phyloP scores from a whole-genome alignment of 75 land plant genomes.

The Larix kaempferi region DNA sequence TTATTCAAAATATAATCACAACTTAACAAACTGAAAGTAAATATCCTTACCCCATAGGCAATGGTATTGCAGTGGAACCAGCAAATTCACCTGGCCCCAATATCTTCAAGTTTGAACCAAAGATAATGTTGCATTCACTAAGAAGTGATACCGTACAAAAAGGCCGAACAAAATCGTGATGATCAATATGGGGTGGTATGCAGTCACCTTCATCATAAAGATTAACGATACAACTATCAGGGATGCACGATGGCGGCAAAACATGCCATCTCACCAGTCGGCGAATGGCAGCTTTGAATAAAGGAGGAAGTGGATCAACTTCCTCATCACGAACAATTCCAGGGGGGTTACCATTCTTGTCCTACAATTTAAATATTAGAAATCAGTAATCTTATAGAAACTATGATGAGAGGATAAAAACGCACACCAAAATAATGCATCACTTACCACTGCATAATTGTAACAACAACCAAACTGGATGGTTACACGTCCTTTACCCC shows the following conservation, averaged over 20 bases:
- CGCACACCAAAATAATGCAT: too few species aligned
- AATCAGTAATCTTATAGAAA: background rate
- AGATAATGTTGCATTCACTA: slow-evolving; percentile 56
- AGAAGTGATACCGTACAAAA: slow-evolving; percentile 61
- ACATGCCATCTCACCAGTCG: slow-evolving; percentile 60
- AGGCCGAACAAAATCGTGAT: slow-evolving; percentile 65
- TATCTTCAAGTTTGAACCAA: slow-evolving; percentile 44
- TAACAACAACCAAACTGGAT: slow-evolving; percentile 95
- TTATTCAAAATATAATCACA: background rate
- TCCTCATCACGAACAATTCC: slow-evolving; percentile 67
- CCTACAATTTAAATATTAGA: slow-evolving; percentile 36
- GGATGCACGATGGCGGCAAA: slow-evolving; percentile 45
- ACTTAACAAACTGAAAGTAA: background rate
- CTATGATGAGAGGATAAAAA: background rate
- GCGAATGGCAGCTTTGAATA: slow-evolving; percentile 33
- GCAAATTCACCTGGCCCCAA: slow-evolving; percentile 52
- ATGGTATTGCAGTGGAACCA: slow-evolving; percentile 43
- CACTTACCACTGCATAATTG: slow-evolving; percentile 70
- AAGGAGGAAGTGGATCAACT: slow-evolving; percentile 72
- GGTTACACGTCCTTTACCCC: slow-evolving; percentile 81
- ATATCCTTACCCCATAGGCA: slow-evolving; percentile 81
- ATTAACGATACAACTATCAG: slow-evolving; percentile 66
- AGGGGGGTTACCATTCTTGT: slow-evolving; percentile 90
- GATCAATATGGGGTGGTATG: slow-evolving; percentile 71
- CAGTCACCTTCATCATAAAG: slow-evolving; percentile 61